A percentile compares a stretch with the other conserved stretches of the same genome.
Conservation (phyloP, 2,329 filamentous ascomycete genomes). For the Aspergillus alliaceus region DNA sequence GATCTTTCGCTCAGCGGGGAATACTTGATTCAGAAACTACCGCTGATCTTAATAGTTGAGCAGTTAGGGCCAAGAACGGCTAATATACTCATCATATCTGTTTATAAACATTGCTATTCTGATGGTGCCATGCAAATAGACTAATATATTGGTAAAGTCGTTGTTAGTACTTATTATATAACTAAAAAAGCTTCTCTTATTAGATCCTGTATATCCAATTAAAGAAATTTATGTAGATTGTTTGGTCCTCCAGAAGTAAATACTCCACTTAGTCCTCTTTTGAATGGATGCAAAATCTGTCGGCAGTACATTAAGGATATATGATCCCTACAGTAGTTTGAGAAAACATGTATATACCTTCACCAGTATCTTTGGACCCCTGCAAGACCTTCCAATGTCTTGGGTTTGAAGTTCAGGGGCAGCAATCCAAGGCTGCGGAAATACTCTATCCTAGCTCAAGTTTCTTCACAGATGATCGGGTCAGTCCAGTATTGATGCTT, state of each 20-base stretch:
- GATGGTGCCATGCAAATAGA: neutral
- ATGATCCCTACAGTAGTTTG: neutral
- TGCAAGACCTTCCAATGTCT: too few relatives aligned
- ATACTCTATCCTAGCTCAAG: too few relatives aligned
- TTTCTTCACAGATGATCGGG: too few relatives aligned
- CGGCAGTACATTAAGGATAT: too few relatives aligned
- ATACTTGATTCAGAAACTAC: slow-evolving; percentile 25
- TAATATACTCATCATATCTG: slow-evolving; percentile 25
- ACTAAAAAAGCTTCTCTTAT: slow-evolving; percentile 13
- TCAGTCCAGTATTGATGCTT: too few relatives aligned
- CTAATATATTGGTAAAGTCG: slow-evolving; percentile 14
- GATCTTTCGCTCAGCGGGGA: slow-evolving; percentile 18
- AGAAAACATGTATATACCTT: slow-evolving; percentile 2
- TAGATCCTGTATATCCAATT: slow-evolving; percentile 18
- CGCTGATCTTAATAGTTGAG: neutral
- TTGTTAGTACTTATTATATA: slow-evolving; percentile 17
- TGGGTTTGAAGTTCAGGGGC: too few relatives aligned
- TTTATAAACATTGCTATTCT: slow-evolving; percentile 19
- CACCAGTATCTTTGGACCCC: neutral
- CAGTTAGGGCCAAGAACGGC: neutral
- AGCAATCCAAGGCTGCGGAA: too few relatives aligned
- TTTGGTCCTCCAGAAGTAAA: too few relatives aligned
- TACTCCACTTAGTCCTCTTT: slow-evolving; percentile 16
- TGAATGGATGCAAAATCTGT: slow-evolving; percentile 16
- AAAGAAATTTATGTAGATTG: slow-evolving; percentile 20